Evolutionary conservation across 1,284 basidiomycete species (phyloP).

Genomic region (Gomphus sp.): DNA sequence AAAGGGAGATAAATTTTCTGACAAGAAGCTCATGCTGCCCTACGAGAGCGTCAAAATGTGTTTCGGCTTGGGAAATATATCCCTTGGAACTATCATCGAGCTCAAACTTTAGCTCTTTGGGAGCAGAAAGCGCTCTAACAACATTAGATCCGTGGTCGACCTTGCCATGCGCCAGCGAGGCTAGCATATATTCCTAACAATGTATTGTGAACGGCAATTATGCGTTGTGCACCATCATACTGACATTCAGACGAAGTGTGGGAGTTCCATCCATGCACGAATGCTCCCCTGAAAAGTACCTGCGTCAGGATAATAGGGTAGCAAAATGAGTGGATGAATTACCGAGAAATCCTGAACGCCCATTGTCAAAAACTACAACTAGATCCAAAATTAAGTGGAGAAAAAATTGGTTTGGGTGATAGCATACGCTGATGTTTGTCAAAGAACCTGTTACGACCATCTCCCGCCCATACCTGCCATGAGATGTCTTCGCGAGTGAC

Average conservation of each 20-base stretch:
- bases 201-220: not conserved
- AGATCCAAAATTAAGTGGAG: conserved; percentile 4
- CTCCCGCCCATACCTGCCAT: conserved; percentile 86
- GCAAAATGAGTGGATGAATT: not conserved
- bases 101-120: conserved; percentile 66
- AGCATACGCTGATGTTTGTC: conserved; percentile 91
- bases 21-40: conserved; percentile 77
- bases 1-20: conserved; percentile 15
- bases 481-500: conserved; percentile 77
- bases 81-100: conserved; percentile 50
- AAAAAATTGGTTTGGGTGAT: not conserved
- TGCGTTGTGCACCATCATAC: not conserved
- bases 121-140: conserved; percentile 40
- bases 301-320: not conserved
- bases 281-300: conserved; percentile 43
- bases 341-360: conserved; percentile 86
- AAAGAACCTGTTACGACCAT: conserved; percentile 90
- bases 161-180: conserved; percentile 70
- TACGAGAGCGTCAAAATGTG: conserved; percentile 73
- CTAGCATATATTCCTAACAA: conserved; percentile 71
- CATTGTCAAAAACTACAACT: conserved; percentile 92
- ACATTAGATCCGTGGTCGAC: conserved; percentile 53
- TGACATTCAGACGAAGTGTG: conserved; percentile 78
- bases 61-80: conserved; percentile 47
- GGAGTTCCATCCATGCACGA: conserved; percentile 96